Conservation (phyloP, 1,284 basidiomycete genomes). For the Sanghuangporus weigelae region DNA sequence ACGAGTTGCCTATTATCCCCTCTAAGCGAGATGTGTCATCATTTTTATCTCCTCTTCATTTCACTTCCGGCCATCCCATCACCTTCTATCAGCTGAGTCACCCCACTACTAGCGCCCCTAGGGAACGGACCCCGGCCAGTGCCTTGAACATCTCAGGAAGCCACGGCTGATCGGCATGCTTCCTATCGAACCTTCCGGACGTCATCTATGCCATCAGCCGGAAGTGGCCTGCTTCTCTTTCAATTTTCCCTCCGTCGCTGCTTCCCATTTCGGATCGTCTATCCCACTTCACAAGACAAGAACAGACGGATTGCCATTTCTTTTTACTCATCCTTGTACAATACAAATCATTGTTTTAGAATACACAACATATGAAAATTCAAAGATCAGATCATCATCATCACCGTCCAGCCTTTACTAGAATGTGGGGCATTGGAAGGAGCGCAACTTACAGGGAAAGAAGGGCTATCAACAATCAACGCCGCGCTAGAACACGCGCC, state of each 20-base stretch:
- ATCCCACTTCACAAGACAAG: neutral
- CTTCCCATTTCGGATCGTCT: neutral
- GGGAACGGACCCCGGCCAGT: neutral
- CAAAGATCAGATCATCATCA: neutral
- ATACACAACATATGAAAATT: neutral
- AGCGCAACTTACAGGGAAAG: neutral
- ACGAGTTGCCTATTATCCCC: neutral
- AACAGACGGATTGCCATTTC: neutral
- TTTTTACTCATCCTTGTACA: neutral
- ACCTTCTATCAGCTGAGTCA: neutral
- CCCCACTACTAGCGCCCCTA: neutral
- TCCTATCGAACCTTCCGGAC: slow-evolving; percentile 2
- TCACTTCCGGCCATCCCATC: neutral
- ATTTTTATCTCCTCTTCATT: neutral
- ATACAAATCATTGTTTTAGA: neutral
- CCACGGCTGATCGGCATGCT: neutral
- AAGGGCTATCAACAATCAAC: neutral
- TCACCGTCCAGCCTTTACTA: neutral
- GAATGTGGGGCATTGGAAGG: neutral
- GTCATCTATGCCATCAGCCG: neutral
- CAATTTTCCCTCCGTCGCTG: neutral
- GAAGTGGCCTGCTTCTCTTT: neutral
- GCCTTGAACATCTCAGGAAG: neutral
- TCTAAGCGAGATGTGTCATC: neutral
- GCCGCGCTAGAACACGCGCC: neutral